Conservation (phyloP, 352 stramenopile species). For the Globisporangium solare region DNA sequence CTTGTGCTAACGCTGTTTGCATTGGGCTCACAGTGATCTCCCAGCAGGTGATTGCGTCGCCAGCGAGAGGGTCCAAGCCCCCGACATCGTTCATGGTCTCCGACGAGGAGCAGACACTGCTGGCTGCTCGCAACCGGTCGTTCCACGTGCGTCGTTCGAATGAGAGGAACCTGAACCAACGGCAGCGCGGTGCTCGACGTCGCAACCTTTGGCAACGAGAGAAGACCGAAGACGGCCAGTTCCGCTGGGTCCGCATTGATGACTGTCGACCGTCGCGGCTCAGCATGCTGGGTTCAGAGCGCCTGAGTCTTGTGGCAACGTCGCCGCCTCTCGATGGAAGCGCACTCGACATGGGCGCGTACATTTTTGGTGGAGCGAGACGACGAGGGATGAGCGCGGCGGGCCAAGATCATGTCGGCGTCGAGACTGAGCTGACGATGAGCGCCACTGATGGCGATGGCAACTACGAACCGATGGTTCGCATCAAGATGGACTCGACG, state of each 20-base stretch:
- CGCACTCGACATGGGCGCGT: constrained; percentile 26
- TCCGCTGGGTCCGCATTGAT: constrained; percentile 70
- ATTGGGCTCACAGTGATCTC: constrained; percentile 49
- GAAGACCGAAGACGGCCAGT: constrained; percentile 64
- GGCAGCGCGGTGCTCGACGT: constrained; percentile 61
- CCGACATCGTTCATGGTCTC: constrained; percentile 27
- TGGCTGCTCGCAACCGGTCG: constrained; percentile 59
- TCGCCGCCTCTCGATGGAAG: constrained; percentile 7
- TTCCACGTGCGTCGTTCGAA: constrained; percentile 80
- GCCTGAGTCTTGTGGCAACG: constrained; percentile 11
- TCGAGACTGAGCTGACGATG: constrained; percentile 77
- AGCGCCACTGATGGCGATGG: constrained; percentile 32
- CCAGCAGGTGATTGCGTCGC: constrained; percentile 38
- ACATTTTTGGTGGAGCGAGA: constrained; percentile 27
- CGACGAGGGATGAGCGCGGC: constrained; percentile 8
- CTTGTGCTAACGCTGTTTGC: too few species aligned
- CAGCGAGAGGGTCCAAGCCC: constrained; percentile 16
- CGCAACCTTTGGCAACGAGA: constrained; percentile 78
- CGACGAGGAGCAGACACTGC: constrained; percentile 26
- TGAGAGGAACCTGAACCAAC: constrained; percentile 78
- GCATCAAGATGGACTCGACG: constrained; percentile 25
- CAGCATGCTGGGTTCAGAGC: constrained; percentile 38
- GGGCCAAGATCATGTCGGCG: constrained; percentile 23
- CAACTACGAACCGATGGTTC: constrained; percentile 48
- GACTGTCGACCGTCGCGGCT: constrained; percentile 65